A percentile compares a stretch with the other conserved stretches of the same genome.
phyloP scores from a whole-genome alignment of 306 rosid species.

The Gastrolobium bilobum region DNA sequence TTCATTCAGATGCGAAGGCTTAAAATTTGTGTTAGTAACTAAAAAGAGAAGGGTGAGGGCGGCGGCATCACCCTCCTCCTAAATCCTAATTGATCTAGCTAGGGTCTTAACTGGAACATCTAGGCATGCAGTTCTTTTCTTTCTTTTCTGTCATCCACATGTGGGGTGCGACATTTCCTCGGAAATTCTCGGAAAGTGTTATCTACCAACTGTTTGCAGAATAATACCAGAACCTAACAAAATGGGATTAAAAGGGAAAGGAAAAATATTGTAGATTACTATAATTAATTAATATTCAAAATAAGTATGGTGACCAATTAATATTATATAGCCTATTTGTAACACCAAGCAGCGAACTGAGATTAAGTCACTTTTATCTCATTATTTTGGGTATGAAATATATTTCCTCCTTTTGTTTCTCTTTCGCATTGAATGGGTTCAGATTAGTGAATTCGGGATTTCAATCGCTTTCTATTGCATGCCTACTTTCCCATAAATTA shows the following conservation, averaged over 20 bases:
- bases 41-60: slow-evolving; percentile 45
- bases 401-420: slow-evolving; percentile 20
- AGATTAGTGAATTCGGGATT: slow-evolving; percentile 10
- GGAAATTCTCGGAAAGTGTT: slow-evolving; percentile 50
- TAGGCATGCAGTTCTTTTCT: neutral
- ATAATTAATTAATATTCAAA: slow-evolving; percentile 1
- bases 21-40: slow-evolving; percentile 13
- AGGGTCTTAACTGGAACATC: slow-evolving; percentile 43
- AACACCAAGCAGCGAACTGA: neutral
- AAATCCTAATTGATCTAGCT: slow-evolving; percentile 4
- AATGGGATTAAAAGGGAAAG: neutral
- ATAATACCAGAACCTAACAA: slow-evolving; percentile 5
- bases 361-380: slow-evolving; percentile 42
- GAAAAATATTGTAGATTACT: neutral
- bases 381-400: slow-evolving; percentile 44
- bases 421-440: slow-evolving; percentile 27
- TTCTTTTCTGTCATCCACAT: slow-evolving; percentile 39
- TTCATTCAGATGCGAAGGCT: slow-evolving; percentile 16
- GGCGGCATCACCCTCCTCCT: slow-evolving; percentile 42
- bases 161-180: slow-evolving; percentile 55
- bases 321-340: neutral
- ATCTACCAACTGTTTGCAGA: slow-evolving; percentile 33
- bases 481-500: slow-evolving; percentile 5
- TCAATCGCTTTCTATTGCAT: slow-evolving; percentile 37
- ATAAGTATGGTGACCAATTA: neutral